phyloP scores from a whole-genome alignment of 192 early-diverging fungal species.

The Coemansia sp. region DNA sequence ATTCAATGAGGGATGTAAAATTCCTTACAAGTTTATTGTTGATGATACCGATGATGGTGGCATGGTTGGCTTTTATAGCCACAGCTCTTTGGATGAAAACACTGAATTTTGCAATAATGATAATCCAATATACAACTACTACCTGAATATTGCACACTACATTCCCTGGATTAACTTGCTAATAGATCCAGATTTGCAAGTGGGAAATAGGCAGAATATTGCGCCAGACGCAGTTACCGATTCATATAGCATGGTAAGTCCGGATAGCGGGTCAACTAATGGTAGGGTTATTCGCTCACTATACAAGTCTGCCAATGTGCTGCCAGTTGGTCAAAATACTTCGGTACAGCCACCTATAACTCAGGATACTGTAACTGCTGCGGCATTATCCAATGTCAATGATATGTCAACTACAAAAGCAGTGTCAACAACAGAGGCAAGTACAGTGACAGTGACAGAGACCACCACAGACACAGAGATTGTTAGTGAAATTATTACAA shows the following conservation, averaged over 20 bases:
- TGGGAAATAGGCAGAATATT: not conserved
- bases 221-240: not conserved
- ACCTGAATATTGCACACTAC: conserved; percentile 28
- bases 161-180: conserved; percentile 14
- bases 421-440: too few species aligned
- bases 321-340: not conserved
- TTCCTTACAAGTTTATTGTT: conserved; percentile 17
- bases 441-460: not conserved
- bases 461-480: not conserved
- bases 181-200: not conserved
- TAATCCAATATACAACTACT: conserved; percentile 11
- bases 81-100: conserved; percentile 10
- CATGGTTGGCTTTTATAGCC: conserved; percentile 21
- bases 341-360: too few species aligned
- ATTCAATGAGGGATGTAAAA: conserved; percentile 7
- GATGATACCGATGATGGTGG: conserved; percentile 2
- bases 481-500: not conserved
- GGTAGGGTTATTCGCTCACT: not conserved
- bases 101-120: conserved; percentile 10
- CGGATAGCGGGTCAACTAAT: not conserved
- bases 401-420: too few species aligned
- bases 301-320: too few species aligned
- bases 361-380: too few species aligned
- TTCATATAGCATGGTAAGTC: not conserved
- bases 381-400: too few species aligned